Conservation (phyloP, 2,329 filamentous ascomycete genomes). For the Microcyclosporella mali region DNA sequence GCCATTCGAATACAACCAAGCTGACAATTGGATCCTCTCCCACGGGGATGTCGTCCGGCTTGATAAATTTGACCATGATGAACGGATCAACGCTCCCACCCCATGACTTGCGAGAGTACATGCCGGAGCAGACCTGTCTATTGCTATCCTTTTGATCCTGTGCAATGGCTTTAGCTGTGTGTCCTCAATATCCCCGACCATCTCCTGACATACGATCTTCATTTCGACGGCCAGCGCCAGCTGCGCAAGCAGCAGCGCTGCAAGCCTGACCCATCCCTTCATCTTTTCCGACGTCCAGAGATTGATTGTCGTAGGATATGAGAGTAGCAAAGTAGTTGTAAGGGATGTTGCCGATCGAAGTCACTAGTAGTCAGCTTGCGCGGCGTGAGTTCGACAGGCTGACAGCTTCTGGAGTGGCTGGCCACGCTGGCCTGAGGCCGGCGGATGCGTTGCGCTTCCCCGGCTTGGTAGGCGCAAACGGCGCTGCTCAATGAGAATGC, state of each 20-base stretch:
- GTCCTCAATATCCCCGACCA: not conserved
- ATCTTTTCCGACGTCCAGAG: slow-evolving; percentile 13
- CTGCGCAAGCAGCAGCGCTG: slow-evolving; percentile 26
- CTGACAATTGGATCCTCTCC: slow-evolving; percentile 70
- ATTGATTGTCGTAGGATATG: not conserved
- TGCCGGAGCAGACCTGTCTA: slow-evolving; percentile 79
- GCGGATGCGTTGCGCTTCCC: too few relatives aligned
- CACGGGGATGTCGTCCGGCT: slow-evolving; percentile 48
- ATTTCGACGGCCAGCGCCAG: slow-evolving; percentile 26
- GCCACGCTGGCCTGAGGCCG: too few relatives aligned
- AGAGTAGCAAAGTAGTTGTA: too few relatives aligned
- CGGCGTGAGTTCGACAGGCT: slow-evolving; percentile 3
- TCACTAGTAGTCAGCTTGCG: slow-evolving; percentile 5
- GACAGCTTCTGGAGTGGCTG: too few relatives aligned
- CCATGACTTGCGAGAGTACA: slow-evolving; percentile 90
- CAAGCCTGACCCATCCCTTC: slow-evolving; percentile 26
- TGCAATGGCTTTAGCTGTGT: slow-evolving; percentile 9
- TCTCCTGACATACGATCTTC: slow-evolving; percentile 25
- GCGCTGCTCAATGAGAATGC: too few relatives aligned
- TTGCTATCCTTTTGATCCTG: slow-evolving; percentile 72
- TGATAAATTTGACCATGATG: slow-evolving; percentile 75
- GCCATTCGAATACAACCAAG: slow-evolving; percentile 90
- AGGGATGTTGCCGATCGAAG: not conserved
- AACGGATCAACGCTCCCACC: slow-evolving; percentile 82
- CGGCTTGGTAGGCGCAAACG: too few relatives aligned